Evolutionary conservation across 352 stramenopile species (phyloP).

Genomic region (Globisporangium solare): DNA sequence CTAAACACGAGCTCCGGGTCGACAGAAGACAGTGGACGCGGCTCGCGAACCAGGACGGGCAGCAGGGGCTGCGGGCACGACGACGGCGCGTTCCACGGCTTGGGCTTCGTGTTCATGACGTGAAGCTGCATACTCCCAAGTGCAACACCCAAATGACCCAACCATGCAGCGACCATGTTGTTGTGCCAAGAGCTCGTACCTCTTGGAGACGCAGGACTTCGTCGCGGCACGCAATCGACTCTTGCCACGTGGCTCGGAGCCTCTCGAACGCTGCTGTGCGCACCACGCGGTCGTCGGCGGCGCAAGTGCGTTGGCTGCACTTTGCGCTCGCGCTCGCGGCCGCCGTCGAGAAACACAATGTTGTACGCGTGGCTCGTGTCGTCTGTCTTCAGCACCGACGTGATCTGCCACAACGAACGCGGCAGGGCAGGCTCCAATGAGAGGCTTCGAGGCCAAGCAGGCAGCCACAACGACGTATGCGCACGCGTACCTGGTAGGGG

Average conservation of each 20-base stretch:
- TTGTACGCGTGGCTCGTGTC: constrained; percentile 20
- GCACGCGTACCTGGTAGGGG: constrained; percentile 19
- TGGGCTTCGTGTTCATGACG: constrained; percentile 13
- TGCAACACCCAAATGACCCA: background rate
- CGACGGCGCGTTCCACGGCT: constrained; percentile 21
- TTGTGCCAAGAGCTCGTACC: constrained; percentile 14
- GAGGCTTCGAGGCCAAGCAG: no score
- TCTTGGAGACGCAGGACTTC: constrained; percentile 41
- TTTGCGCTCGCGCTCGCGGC: constrained; percentile 37
- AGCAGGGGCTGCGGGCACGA: background rate
- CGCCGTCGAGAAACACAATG: constrained; percentile 31
- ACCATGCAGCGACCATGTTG: background rate
- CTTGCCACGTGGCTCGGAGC: constrained; percentile 29
- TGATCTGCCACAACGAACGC: constrained; percentile 15
- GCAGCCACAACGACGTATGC: background rate
- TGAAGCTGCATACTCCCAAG: constrained; percentile 18
- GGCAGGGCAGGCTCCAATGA: no score
- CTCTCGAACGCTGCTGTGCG: constrained; percentile 23
- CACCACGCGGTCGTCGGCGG: constrained; percentile 21
- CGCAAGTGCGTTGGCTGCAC: constrained; percentile 34
- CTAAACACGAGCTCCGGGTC: constrained; percentile 8
- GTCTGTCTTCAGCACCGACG: constrained; percentile 14
- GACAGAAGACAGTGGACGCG: background rate
- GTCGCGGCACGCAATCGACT: constrained; percentile 20
- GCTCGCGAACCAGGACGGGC: no score